Evolutionary conservation across 169 alveolate genomes (phyloP).

Genomic region (Besnoitia besnoiti): DNA sequence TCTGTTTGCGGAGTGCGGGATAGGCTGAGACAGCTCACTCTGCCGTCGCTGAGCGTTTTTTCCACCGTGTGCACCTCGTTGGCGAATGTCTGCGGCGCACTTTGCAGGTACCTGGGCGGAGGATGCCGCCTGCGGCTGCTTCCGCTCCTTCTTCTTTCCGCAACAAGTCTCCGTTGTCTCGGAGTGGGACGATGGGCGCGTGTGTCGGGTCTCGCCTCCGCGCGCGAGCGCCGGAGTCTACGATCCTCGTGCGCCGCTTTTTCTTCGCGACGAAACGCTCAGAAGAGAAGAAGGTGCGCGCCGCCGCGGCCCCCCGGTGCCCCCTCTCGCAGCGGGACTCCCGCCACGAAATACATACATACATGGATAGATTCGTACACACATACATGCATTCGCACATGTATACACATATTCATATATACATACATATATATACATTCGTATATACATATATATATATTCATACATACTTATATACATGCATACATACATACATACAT

Average conservation of each 20-base stretch:
- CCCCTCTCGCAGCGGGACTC: neutral
- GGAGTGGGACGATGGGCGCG: conserved; percentile 4
- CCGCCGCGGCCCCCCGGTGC: neutral
- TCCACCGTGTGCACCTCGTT: too few species aligned
- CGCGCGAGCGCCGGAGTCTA: neutral
- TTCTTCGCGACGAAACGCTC: neutral
- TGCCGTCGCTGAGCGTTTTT: too few species aligned
- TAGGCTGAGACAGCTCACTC: too few species aligned
- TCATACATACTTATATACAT: neutral
- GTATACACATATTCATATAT: neutral
- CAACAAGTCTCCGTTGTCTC: neutral
- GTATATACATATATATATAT: neutral
- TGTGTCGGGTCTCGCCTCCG: neutral
- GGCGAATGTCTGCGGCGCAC: too few species aligned
- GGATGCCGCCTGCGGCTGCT: neutral
- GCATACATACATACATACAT: neutral
- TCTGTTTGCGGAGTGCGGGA: too few species aligned
- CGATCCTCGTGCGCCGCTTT: neutral
- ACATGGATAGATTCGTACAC: neutral
- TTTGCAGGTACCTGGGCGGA: conserved; percentile 16
- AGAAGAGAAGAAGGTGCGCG: neutral
- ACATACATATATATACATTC: neutral
- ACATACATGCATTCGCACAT: neutral
- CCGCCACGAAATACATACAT: neutral
- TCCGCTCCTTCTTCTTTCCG: conserved; percentile 17